phyloP scores from a whole-genome alignment of 1,139 yeast genomes.

The Eremothecium coryli region DNA sequence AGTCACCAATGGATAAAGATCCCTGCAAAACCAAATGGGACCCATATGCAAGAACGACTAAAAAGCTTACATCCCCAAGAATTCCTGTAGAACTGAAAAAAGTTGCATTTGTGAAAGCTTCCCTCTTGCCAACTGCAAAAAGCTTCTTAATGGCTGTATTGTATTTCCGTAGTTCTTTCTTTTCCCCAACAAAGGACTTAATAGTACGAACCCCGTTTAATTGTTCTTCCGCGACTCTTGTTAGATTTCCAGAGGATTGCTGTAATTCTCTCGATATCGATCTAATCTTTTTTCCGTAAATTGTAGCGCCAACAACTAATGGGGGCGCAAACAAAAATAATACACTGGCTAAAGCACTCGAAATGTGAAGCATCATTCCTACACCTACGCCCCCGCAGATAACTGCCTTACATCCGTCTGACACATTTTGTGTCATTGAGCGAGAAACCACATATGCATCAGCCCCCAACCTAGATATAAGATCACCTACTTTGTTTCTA shows the following conservation, averaged over 20 bases:
- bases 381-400: constrained; percentile 74
- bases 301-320: constrained; percentile 59
- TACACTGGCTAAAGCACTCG: constrained; percentile 66
- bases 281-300: constrained; percentile 74
- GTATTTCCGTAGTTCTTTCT: constrained; percentile 50
- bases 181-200: constrained; percentile 83
- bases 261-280: constrained; percentile 68
- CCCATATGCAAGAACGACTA: constrained; percentile 72
- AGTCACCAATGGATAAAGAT: constrained; percentile 71
- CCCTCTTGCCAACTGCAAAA: constrained; percentile 64
- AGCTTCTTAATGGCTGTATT: constrained; percentile 67
- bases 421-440: constrained; percentile 78
- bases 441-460: constrained; percentile 88
- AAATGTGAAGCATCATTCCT: constrained; percentile 84
- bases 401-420: constrained; percentile 79
- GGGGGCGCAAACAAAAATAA: constrained; percentile 79
- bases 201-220: constrained; percentile 78
- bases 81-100: constrained; percentile 72
- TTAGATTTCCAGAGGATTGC: constrained; percentile 75
- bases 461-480: constrained; percentile 76
- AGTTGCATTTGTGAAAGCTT: constrained; percentile 69
- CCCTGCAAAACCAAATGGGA: constrained; percentile 68
- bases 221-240: constrained; percentile 88
- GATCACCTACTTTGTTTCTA: constrained; percentile 85
- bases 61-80: constrained; percentile 70